These are phyloP conservation scores for Jaapia argillacea DNA, from an alignment of 768 basidiomycete genomes.

Conservation along the genomic window DNA sequence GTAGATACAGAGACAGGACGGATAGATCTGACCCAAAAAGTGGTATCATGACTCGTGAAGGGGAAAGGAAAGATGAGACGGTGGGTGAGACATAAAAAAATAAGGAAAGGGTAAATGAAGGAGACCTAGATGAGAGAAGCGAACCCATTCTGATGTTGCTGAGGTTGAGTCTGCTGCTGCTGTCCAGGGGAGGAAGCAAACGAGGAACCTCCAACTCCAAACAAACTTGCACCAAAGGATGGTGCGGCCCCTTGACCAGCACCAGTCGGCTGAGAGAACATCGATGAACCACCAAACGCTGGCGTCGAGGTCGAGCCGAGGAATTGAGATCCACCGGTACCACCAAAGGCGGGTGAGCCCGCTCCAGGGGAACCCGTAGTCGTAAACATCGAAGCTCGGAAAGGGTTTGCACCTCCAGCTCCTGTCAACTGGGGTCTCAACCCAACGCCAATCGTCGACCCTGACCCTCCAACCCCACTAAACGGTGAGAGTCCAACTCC, in stretches of 20 bases:
- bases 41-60: too few relatives aligned
- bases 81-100: too few relatives aligned
- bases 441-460: constrained; percentile 18
- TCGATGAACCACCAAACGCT: constrained; percentile 10
- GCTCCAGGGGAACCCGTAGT: neutral
- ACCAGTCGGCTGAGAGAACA: constrained; percentile 9
- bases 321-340: constrained; percentile 6
- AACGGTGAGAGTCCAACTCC: constrained; percentile 21
- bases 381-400: constrained; percentile 28
- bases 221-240: constrained; percentile 15
- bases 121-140: too few relatives aligned
- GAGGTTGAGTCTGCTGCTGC: too few relatives aligned
- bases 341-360: constrained; percentile 3
- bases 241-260: constrained; percentile 4
- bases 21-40: too few relatives aligned
- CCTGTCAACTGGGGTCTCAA: constrained; percentile 31
- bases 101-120: too few relatives aligned
- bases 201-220: too few relatives aligned
- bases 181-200: too few relatives aligned
- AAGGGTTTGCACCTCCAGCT: constrained; percentile 26
- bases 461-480: constrained; percentile 23
- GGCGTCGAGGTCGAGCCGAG: constrained; percentile 18
- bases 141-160: too few relatives aligned
- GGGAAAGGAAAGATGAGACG: too few relatives aligned
- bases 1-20: too few relatives aligned